phyloP scores from a whole-genome alignment of 192 early-diverging fungal species.

The Linderina pennispora region DNA sequence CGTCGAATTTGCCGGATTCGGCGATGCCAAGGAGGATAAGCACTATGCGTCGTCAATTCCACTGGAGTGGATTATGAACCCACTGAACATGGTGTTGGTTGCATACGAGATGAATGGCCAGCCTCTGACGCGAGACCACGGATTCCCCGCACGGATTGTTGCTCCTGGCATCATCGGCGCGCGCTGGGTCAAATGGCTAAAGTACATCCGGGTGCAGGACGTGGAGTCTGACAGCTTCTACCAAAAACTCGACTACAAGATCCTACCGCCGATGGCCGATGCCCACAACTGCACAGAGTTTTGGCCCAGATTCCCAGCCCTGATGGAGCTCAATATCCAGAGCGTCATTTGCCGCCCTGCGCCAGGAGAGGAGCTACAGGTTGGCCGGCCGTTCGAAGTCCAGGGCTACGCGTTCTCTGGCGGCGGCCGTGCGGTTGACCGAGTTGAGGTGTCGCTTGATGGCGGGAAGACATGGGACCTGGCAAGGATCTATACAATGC shows the following conservation, averaged over 20 bases:
- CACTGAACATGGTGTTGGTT: constrained; percentile 63
- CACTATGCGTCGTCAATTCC: constrained; percentile 76
- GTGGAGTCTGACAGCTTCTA: constrained; percentile 60
- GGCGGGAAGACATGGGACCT: constrained; percentile 74
- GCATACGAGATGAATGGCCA: constrained; percentile 79
- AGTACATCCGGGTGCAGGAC: constrained; percentile 52
- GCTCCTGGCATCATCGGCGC: constrained; percentile 89
- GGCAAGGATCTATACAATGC: constrained; percentile 49
- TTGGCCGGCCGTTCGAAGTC: constrained; percentile 42
- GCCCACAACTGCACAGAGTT: constrained; percentile 38
- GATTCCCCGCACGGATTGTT: constrained; percentile 79
- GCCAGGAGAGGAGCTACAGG: constrained; percentile 43
- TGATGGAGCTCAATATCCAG: constrained; percentile 78
- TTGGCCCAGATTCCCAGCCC: constrained; percentile 44
- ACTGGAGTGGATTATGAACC: constrained; percentile 59
- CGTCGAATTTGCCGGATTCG: constrained; percentile 60
- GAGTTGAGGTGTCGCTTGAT: constrained; percentile 79
- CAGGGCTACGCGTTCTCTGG: constrained; percentile 80
- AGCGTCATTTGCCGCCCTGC: constrained; percentile 62
- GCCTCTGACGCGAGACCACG: constrained; percentile 73
- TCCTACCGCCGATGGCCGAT: constrained; percentile 67
- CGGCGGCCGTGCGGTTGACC: constrained; percentile 64
- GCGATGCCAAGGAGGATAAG: constrained; percentile 59
- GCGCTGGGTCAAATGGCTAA: constrained; percentile 81
- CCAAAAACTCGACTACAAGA: constrained; percentile 80